Percentiles rank a stretch among this genome's conserved stretches.
Conservation (phyloP, 345 rosid species). For the Xanthoceras sorbifolium region DNA sequence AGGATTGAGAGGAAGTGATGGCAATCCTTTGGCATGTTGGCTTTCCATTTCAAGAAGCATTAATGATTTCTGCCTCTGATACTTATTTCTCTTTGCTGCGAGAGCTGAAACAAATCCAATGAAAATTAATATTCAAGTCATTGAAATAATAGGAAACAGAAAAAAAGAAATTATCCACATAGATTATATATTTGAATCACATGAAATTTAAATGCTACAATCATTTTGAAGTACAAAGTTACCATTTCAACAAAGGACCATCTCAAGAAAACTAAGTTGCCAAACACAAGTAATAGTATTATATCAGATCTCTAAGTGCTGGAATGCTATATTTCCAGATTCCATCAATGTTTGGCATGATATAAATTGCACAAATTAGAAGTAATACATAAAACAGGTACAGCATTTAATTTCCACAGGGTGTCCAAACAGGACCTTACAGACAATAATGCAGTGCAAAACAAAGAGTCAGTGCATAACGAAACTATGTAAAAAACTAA, state of each 20-base stretch:
- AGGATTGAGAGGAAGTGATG: constrained; percentile 71
- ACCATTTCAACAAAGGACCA: neutral
- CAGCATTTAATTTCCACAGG: neutral
- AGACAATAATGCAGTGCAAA: neutral
- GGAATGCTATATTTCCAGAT: neutral
- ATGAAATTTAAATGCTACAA: neutral
- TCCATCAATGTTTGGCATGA: neutral
- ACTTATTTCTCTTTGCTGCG: constrained; percentile 86
- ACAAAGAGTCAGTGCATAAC: neutral
- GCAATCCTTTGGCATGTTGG: constrained; percentile 87
- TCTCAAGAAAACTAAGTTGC: neutral
- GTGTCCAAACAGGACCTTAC: neutral
- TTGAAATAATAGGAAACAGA: neutral
- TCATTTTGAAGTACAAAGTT: neutral
- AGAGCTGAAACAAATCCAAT: constrained; percentile 50
- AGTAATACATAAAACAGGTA: neutral
- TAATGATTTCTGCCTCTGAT: constrained; percentile 90
- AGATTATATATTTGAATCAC: neutral
- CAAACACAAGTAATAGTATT: neutral
- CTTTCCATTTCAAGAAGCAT: constrained; percentile 96
- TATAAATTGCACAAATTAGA: neutral
- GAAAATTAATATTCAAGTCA: constrained; percentile 2
- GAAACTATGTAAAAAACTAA: too few relatives aligned
- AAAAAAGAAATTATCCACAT: neutral
- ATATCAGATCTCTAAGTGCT: neutral